Evolutionary conservation across 768 basidiomycete species (phyloP), one percentile per base, ranked within the genome.

Genomic region (Dendrothele bispora): DNA sequence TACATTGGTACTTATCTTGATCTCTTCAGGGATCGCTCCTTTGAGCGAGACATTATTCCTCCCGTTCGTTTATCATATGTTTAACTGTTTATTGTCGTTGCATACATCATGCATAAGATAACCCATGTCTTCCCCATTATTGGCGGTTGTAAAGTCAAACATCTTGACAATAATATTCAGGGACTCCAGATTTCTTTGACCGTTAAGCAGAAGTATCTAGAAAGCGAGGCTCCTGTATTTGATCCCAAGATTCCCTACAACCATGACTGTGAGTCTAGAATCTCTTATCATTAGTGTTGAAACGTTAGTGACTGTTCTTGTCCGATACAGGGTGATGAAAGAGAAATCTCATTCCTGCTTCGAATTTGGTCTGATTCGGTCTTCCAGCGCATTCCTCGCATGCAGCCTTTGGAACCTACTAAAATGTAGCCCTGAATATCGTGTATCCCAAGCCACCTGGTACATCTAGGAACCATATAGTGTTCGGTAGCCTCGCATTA

Each of bases 1-100:
- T n/a, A n/a, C n/a, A n/a, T n/a, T n/a, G n/a, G n/a, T n/a, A n/a
- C n/a, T n/a, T n/a, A n/a, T n/a, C n/a, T n/a, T n/a, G n/a, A n/a
- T n/a, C n/a, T n/a, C 43, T 53, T 59, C n/a, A 49, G 66, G 24
- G 35, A 54, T 1, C 60, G 74, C 20, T 69, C 69, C 28, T 63
- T 73, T 27, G 74, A 74, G 61, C 61, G 71, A 10, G 71, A 74
- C 14, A 66, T 74, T 48, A 62, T 74, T 48, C 69, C 69, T n/a
- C 30, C n/a, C 30, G 30, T n/a, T 10, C 10, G 30, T 10, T 32
- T 10, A 10, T 32, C 30, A 32, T 32, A 10, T 32, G 10, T 32
- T n/a, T 10, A 10, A 10, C 30, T 10, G 10, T 10, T 32, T n/a
- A 32, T 10, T 32, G n/a, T 17, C 36, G 52, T 70, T 20, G 70